phyloP scores from a whole-genome alignment of 108 stramenopile species.

The Nitzschia putrida region DNA sequence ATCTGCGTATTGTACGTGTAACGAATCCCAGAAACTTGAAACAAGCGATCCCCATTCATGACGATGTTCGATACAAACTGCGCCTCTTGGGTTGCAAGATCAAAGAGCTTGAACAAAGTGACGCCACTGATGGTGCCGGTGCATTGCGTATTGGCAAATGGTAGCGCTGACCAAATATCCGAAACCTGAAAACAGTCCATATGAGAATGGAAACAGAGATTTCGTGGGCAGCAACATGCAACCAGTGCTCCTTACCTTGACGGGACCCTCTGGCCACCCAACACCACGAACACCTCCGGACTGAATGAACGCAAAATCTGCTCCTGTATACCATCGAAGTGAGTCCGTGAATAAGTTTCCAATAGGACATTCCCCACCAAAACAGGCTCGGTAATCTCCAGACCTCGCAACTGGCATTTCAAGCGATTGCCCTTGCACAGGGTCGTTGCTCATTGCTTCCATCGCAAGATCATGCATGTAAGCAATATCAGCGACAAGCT shows the following conservation, averaged over 20 bases:
- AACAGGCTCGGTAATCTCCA: constrained; percentile 38
- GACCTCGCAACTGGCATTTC: constrained; percentile 43
- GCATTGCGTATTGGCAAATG: constrained; percentile 50
- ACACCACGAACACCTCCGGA: constrained; percentile 47
- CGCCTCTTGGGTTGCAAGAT: constrained; percentile 42
- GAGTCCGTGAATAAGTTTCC: constrained; percentile 61
- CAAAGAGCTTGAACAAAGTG: constrained; percentile 28
- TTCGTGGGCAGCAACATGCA: too few relatives aligned
- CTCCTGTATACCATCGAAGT: constrained; percentile 43
- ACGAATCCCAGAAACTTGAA: constrained; percentile 58
- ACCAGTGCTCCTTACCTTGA: constrained; percentile 7
- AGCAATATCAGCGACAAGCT: constrained; percentile 23
- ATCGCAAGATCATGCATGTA: constrained; percentile 34
- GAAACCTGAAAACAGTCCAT: constrained; percentile 14
- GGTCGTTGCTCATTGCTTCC: constrained; percentile 44
- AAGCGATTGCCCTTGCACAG: constrained; percentile 33
- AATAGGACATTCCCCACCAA: constrained; percentile 48
- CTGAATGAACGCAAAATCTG: constrained; percentile 44
- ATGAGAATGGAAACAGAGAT: too few relatives aligned
- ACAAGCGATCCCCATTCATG: constrained; percentile 37
- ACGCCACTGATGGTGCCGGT: constrained; percentile 30
- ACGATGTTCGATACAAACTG: constrained; percentile 39
- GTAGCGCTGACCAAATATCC: constrained; percentile 45
- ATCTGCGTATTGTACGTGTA: constrained; percentile 48
- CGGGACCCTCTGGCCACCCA: constrained; percentile 54